phyloP scores from a whole-genome alignment of 495 filamentous ascomycete genomes.

The Daldinia vernicosa region DNA sequence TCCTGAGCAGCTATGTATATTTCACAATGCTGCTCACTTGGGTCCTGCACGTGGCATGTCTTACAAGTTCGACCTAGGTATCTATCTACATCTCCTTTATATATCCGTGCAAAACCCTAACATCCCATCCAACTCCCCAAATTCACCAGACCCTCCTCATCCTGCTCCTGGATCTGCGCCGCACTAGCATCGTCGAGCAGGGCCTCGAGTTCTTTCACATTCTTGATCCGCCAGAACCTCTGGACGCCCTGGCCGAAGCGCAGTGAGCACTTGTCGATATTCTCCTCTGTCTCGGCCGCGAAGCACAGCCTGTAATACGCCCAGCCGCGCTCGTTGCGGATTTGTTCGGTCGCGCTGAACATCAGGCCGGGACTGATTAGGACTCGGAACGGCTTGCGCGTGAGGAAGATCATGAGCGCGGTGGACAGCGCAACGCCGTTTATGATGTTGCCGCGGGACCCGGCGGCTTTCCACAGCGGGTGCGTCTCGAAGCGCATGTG shows the following conservation, averaged over 20 bases:
- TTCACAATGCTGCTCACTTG: background rate
- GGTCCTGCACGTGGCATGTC: background rate
- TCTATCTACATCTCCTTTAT: background rate
- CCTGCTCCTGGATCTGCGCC: constrained; percentile 8
- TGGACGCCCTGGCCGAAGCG: constrained; percentile 73
- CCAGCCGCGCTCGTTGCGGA: constrained; percentile 64
- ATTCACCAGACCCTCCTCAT: constrained; percentile 27
- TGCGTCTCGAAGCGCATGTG: constrained; percentile 72
- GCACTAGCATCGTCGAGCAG: constrained; percentile 44
- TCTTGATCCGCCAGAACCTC: constrained; percentile 78
- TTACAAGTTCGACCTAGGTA: background rate
- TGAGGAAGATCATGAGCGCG: constrained; percentile 78
- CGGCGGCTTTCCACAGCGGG: constrained; percentile 66
- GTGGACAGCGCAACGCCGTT: constrained; percentile 57
- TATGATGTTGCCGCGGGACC: constrained; percentile 43
- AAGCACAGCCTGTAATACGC: constrained; percentile 83
- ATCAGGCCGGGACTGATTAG: constrained; percentile 73
- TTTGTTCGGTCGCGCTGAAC: constrained; percentile 71
- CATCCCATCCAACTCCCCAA: constrained; percentile 44
- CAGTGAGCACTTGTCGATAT: constrained; percentile 65
- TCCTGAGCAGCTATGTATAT: background rate
- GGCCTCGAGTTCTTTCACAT: constrained; percentile 68
- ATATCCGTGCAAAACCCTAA: background rate
- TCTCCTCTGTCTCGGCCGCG: constrained; percentile 77
- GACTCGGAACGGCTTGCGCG: constrained; percentile 70